These are phyloP conservation scores for Suhomyces xylopsoci DNA, from an alignment of 805 yeast genomes.

Conservation along the genomic window DNA sequence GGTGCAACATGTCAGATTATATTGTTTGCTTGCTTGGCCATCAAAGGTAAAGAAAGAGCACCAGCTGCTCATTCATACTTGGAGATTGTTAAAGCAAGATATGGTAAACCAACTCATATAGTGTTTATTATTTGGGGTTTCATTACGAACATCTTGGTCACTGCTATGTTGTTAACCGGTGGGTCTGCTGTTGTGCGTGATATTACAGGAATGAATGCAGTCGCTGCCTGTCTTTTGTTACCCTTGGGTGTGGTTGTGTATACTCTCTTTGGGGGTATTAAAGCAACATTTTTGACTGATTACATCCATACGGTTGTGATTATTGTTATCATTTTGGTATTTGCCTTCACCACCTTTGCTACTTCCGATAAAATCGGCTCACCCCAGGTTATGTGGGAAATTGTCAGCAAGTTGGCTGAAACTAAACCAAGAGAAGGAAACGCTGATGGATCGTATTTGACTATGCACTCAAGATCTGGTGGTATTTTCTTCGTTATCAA, in stretches of 20 bases:
- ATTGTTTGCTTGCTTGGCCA: conserved; percentile 81
- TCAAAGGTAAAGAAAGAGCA: conserved; percentile 83
- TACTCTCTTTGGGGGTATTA: conserved; percentile 44
- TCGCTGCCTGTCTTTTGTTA: conserved; percentile 77
- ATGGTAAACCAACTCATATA: conserved; percentile 71
- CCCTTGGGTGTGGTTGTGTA: conserved; percentile 69
- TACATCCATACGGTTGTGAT: conserved; percentile 53
- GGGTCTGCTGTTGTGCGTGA: conserved; percentile 81
- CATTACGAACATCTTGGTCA: conserved; percentile 84
- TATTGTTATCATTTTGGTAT: conserved; percentile 71
- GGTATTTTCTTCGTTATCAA: conserved; percentile 87
- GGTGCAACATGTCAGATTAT: conserved; percentile 91
- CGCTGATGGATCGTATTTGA: conserved; percentile 81
- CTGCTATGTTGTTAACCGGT: conserved; percentile 89
- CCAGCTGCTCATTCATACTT: conserved; percentile 90
- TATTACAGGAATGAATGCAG: conserved; percentile 78
- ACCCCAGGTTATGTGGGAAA: conserved; percentile 76
- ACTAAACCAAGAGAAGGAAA: conserved; percentile 72
- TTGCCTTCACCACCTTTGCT: conserved; percentile 77
- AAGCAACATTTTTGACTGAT: conserved; percentile 46
- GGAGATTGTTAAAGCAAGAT: conserved; percentile 78
- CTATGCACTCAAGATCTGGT: conserved; percentile 82
- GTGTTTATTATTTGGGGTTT: conserved; percentile 76
- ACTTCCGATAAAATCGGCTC: conserved; percentile 71
- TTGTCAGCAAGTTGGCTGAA: conserved; percentile 57